Evolutionary conservation across 441 rosid species (phyloP).

Genomic region (Melastoma candidum): DNA sequence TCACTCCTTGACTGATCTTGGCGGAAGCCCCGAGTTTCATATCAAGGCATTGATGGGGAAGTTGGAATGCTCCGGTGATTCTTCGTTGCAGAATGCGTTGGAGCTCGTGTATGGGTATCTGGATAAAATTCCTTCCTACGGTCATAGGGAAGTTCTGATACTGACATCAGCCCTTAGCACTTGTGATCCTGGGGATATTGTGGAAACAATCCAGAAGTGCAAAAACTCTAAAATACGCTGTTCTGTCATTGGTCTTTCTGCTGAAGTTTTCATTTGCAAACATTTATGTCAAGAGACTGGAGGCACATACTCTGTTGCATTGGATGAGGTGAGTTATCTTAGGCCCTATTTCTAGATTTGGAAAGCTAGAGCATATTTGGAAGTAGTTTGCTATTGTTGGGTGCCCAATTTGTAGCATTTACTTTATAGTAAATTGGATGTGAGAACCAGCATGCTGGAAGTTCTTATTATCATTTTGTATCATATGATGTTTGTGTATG

Average conservation of each 20-base stretch:
- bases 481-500: not conserved
- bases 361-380: not conserved
- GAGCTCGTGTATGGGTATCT: conserved; percentile 59
- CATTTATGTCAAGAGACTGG: conserved; percentile 92
- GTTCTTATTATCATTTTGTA: too few relatives aligned
- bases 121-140: conserved; percentile 56
- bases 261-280: conserved; percentile 85
- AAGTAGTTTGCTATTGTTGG: not conserved
- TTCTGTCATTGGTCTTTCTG: conserved; percentile 84
- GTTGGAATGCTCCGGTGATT: conserved; percentile 66
- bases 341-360: conserved; percentile 4
- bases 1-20: conserved; percentile 63
- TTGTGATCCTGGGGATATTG: conserved; percentile 87
- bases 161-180: conserved; percentile 68
- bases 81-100: conserved; percentile 80
- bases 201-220: conserved; percentile 72
- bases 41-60: conserved; percentile 74
- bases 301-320: conserved; percentile 63
- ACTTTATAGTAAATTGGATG: not conserved
- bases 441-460: too few relatives aligned
- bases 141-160: conserved; percentile 64
- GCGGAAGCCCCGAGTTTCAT: conserved; percentile 89
- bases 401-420: not conserved
- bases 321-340: conserved; percentile 66
- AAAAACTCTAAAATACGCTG: conserved; percentile 78